A percentile compares a stretch with the other conserved stretches of the same genome.
phyloP scores from a whole-genome alignment of 352 stramenopile species.

The Phytophthora tubulina region DNA sequence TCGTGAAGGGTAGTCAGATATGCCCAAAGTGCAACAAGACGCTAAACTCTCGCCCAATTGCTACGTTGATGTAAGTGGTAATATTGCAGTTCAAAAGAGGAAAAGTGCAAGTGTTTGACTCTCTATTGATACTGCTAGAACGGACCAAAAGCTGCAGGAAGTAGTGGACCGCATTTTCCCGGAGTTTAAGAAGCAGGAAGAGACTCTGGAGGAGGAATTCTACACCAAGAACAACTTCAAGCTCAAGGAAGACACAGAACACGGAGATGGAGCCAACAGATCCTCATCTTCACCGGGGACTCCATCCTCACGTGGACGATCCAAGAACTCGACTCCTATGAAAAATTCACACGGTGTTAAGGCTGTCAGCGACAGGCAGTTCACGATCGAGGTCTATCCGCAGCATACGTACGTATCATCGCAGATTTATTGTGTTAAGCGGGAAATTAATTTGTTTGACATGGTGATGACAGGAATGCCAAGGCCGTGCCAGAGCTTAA shows the following conservation, averaged over 20 bases:
- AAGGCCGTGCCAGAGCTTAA: constrained; percentile 42
- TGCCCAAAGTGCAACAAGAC: constrained; percentile 72
- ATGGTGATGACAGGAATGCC: constrained; percentile 30
- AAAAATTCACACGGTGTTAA: constrained; percentile 15
- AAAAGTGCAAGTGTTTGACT: background rate
- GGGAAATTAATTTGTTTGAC: background rate
- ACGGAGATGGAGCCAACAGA: constrained; percentile 5
- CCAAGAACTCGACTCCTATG: constrained; percentile 17
- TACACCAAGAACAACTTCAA: constrained; percentile 72
- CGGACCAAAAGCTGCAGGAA: constrained; percentile 78
- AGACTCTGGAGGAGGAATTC: constrained; percentile 61
- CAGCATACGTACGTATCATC: constrained; percentile 43
- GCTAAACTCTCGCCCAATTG: constrained; percentile 65
- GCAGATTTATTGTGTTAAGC: background rate
- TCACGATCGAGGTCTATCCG: constrained; percentile 59
- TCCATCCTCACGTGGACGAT: constrained; percentile 14
- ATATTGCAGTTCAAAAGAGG: background rate
- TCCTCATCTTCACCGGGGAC: constrained; percentile 17
- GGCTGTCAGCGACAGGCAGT: constrained; percentile 21
- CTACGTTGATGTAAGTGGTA: constrained; percentile 66
- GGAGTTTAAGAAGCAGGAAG: constrained; percentile 64
- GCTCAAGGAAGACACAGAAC: constrained; percentile 46
- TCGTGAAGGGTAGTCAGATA: constrained; percentile 61
- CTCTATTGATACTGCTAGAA: constrained; percentile 39
- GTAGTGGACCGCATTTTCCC: constrained; percentile 83